Evolutionary conservation across 2,329 filamentous ascomycete genomes (phyloP).

Genomic region (Dendrostoma leiphaemia): DNA sequence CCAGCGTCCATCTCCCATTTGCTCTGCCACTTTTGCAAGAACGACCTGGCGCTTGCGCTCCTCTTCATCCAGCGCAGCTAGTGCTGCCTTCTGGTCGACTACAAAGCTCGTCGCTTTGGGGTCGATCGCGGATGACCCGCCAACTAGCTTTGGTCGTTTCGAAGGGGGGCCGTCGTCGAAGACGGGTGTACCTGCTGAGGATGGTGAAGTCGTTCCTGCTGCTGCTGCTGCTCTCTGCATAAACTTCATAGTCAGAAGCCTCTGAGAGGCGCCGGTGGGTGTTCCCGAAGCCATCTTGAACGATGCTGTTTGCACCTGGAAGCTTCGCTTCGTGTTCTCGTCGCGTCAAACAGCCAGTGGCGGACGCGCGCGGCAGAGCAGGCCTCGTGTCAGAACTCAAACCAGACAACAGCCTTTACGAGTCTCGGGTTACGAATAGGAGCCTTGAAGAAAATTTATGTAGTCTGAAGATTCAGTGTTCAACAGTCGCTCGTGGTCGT

Average conservation of each 20-base stretch:
- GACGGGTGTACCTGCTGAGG: conserved; percentile 39
- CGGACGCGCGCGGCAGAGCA: background rate
- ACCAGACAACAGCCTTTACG: too few relatives aligned
- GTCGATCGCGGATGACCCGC: conserved; percentile 26
- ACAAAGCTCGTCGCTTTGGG: conserved; percentile 34
- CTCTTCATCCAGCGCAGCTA: conserved; percentile 63
- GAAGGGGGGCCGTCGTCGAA: conserved; percentile 48
- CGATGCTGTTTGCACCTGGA: background rate
- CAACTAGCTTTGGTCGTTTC: conserved; percentile 61
- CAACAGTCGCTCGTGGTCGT: too few relatives aligned
- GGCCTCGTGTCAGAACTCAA: too few relatives aligned
- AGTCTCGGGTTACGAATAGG: too few relatives aligned
- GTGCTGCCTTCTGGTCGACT: conserved; percentile 58
- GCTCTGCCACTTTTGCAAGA: conserved; percentile 59
- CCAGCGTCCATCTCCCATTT: conserved; percentile 72
- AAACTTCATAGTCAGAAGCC: conserved; percentile 93
- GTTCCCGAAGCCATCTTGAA: conserved; percentile 48
- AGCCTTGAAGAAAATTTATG: too few relatives aligned
- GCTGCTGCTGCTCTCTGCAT: conserved; percentile 85
- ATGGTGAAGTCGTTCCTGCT: conserved; percentile 51
- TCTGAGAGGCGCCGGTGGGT: conserved; percentile 74
- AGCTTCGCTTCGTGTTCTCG: background rate
- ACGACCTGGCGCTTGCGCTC: conserved; percentile 63
- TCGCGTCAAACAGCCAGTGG: background rate
- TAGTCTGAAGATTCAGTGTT: background rate